phyloP scores from a whole-genome alignment of 768 basidiomycete genomes.

The Rhizopogon roseolus region DNA sequence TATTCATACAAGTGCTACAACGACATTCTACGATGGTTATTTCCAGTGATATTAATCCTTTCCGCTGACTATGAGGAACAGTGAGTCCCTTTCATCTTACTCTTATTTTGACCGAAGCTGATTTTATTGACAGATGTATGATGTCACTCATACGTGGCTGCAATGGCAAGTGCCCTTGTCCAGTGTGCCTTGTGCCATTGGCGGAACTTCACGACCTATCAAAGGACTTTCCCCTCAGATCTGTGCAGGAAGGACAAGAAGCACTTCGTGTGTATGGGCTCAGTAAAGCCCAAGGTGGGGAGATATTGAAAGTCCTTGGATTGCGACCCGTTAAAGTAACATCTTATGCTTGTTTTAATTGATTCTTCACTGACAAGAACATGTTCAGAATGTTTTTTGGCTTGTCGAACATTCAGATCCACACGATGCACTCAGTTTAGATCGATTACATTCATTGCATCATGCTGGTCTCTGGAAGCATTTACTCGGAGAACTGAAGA shows the following conservation, averaged over 20 bases:
- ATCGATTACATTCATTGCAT: conserved; percentile 34
- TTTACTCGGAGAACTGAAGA: conserved; percentile 21
- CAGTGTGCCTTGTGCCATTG: conserved; percentile 34
- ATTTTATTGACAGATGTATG: conserved; percentile 22
- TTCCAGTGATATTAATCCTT: conserved; percentile 33
- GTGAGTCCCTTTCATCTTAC: conserved; percentile 28
- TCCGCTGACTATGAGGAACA: conserved; percentile 43
- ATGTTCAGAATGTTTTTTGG: conserved; percentile 39
- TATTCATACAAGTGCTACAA: conserved; percentile 22
- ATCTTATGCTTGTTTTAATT: too few species aligned
- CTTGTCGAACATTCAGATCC: conserved; percentile 28
- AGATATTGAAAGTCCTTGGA: conserved; percentile 13
- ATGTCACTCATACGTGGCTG: conserved; percentile 34
- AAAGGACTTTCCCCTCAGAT: too few species aligned
- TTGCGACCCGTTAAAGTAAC: conserved; percentile 14
- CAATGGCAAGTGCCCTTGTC: conserved; percentile 28
- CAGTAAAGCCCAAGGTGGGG: conserved; percentile 13
- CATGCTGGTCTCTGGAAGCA: conserved; percentile 31
- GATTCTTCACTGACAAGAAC: neutral
- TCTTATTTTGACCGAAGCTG: neutral
- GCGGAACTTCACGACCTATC: too few species aligned
- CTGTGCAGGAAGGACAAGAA: too few species aligned
- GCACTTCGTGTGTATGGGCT: conserved; percentile 9
- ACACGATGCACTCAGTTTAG: conserved; percentile 30
- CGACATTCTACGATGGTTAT: conserved; percentile 22